These are phyloP conservation scores for Phylloporus arenicola DNA, from an alignment of 768 basidiomycete genomes.

Conservation along the genomic window DNA sequence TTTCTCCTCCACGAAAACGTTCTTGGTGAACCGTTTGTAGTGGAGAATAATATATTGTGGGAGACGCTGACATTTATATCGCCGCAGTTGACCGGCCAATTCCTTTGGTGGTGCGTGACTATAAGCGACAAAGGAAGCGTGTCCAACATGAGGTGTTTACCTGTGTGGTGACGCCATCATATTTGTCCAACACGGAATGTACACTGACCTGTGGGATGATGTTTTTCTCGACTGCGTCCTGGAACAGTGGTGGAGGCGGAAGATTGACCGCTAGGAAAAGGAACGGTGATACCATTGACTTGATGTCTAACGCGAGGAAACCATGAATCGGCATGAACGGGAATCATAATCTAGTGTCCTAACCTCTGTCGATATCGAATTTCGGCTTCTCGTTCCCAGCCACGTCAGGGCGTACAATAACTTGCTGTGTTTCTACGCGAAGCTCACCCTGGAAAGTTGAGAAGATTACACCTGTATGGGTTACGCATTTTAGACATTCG, in stretches of 20 bases:
- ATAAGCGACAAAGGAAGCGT: constrained; percentile 11
- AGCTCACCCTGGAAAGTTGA: constrained; percentile 92
- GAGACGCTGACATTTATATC: constrained; percentile 85
- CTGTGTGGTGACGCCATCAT: constrained; percentile 88
- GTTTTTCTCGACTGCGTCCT: constrained; percentile 94
- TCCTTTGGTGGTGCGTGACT: constrained; percentile 48
- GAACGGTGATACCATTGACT: constrained; percentile 81
- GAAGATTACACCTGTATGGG: constrained; percentile 74
- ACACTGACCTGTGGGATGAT: constrained; percentile 98
- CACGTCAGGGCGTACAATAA: constrained; percentile 74
- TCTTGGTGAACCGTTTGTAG: constrained; percentile 96
- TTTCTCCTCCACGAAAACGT: constrained; percentile 95
- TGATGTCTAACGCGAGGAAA: constrained; percentile 60
- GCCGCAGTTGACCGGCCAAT: constrained; percentile 74
- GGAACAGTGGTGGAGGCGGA: constrained; percentile 96
- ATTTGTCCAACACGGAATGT: constrained; percentile 85
- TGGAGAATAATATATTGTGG: constrained; percentile 92
- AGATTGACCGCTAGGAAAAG: constrained; percentile 94
- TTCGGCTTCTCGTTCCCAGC: constrained; percentile 76
- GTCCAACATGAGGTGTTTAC: constrained; percentile 38
- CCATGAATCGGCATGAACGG: constrained; percentile 17
- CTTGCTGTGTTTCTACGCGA: constrained; percentile 88
- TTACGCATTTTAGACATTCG: constrained; percentile 17
- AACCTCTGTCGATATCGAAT: constrained; percentile 94
- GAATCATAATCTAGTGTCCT: constrained; percentile 17